These are phyloP conservation scores for Astragalus glycyphyllos DNA, from an alignment of 306 rosid species.

Conservation along the genomic window DNA sequence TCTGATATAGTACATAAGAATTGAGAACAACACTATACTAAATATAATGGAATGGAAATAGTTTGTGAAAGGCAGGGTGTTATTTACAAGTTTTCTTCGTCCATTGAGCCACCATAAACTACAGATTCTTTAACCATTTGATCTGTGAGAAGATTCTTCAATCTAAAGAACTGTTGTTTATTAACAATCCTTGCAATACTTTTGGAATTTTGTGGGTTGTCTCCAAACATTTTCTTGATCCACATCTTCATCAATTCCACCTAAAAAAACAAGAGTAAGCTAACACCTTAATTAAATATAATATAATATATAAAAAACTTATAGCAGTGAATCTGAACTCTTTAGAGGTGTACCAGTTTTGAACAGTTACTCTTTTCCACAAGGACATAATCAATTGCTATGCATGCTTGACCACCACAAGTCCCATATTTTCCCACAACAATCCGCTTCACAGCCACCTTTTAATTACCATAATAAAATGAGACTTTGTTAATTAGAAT, in stretches of 20 bases:
- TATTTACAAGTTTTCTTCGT: conserved; percentile 70
- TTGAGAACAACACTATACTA: too few species aligned
- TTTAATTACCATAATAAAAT: conserved; percentile 5
- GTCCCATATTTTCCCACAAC: conserved; percentile 67
- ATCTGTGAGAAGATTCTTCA: conserved; percentile 60
- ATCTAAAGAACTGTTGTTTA: conserved; percentile 62
- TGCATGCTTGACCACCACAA: conserved; percentile 87
- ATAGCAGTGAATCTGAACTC: background rate
- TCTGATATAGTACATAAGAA: too few species aligned
- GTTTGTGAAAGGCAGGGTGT: background rate
- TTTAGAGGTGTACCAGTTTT: conserved; percentile 52
- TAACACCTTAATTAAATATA: background rate
- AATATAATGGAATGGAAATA: too few species aligned
- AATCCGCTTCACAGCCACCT: conserved; percentile 66
- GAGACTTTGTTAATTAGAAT: background rate
- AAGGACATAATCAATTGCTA: conserved; percentile 67
- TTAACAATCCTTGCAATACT: conserved; percentile 67
- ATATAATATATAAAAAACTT: background rate
- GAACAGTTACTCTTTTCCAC: conserved; percentile 56
- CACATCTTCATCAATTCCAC: conserved; percentile 57
- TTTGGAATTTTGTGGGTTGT: conserved; percentile 54
- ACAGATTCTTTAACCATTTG: conserved; percentile 54
- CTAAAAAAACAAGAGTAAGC: conserved; percentile 44
- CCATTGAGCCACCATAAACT: conserved; percentile 71
- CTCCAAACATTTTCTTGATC: conserved; percentile 67